These are phyloP conservation scores for Thermoascus crustaceus DNA, from an alignment of 2,329 filamentous ascomycete genomes.

Conservation along the genomic window DNA sequence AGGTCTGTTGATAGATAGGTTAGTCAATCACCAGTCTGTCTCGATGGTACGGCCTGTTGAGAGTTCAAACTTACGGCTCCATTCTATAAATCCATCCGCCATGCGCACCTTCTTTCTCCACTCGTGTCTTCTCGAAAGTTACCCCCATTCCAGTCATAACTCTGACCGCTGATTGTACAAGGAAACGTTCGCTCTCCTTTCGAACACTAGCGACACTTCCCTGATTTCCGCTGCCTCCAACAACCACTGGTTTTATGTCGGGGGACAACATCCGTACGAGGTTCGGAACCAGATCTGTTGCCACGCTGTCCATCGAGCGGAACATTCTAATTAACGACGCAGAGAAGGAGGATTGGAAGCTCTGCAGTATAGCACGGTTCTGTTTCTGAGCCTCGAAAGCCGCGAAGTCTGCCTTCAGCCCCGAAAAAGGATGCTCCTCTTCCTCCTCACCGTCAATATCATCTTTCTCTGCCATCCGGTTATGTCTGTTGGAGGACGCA, in stretches of 20 bases:
- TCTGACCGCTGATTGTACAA: constrained; percentile 71
- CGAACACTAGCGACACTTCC: constrained; percentile 73
- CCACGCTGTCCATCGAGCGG: constrained; percentile 67
- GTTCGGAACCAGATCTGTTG: constrained; percentile 77
- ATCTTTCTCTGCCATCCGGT: constrained; percentile 38
- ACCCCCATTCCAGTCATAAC: constrained; percentile 79
- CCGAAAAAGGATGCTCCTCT: constrained; percentile 65
- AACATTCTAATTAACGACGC: constrained; percentile 68
- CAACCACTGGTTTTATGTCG: constrained; percentile 81
- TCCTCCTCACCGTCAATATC: constrained; percentile 38
- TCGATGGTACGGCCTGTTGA: constrained; percentile 23
- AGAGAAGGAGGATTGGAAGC: constrained; percentile 63
- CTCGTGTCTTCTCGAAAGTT: constrained; percentile 67
- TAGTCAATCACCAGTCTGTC: constrained; percentile 24
- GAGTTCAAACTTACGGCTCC: constrained; percentile 64
- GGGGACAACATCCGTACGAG: constrained; percentile 76
- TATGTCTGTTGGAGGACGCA: constrained; percentile 56
- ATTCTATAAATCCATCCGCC: constrained; percentile 81
- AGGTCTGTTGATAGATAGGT: constrained; percentile 32
- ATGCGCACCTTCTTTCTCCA: constrained; percentile 59
- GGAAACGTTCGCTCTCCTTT: constrained; percentile 71
- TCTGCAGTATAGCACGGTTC: constrained; percentile 64
- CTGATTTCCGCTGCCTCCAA: constrained; percentile 59
- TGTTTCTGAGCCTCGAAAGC: constrained; percentile 74
- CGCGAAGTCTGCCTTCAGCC: constrained; percentile 70